A percentile compares a stretch with the other conserved stretches of the same genome.
These are phyloP conservation scores for Fraxinus albicans DNA, from an alignment of 305 asterid genomes.

Conservation along the genomic window DNA sequence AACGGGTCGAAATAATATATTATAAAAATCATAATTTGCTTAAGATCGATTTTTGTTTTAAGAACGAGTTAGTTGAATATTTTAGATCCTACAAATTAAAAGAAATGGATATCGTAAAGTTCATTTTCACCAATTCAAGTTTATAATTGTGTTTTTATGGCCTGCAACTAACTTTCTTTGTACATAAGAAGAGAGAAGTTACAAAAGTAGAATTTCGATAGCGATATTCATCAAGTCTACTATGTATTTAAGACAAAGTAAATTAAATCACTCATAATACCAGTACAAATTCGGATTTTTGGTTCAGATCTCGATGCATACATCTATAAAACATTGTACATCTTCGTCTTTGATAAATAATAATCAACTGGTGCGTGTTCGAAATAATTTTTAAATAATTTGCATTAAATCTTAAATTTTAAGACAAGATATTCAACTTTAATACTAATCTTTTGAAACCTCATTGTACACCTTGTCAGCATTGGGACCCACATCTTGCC, in stretches of 20 bases:
- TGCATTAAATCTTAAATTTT: background rate
- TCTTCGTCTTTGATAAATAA: background rate
- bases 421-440: background rate
- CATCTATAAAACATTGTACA: no score
- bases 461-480: background rate
- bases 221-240: background rate
- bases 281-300: background rate
- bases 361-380: no score
- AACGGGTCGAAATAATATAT: background rate
- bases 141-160: background rate
- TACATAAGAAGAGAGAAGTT: background rate
- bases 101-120: background rate
- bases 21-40: background rate
- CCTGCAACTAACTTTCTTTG: background rate
- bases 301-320: background rate
- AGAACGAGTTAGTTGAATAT: background rate
- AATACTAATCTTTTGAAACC: background rate
- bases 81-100: background rate
- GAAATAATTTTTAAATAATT: no score
- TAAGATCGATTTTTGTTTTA: background rate
- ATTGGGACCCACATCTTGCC: conserved; percentile 31
- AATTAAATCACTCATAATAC: background rate
- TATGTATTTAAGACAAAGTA: background rate
- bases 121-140: background rate
- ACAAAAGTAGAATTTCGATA: background rate